Base-by-base conservation (phyloP, 176 grass and related monocot genomes). In the Oryza brachyantha region DNA sequence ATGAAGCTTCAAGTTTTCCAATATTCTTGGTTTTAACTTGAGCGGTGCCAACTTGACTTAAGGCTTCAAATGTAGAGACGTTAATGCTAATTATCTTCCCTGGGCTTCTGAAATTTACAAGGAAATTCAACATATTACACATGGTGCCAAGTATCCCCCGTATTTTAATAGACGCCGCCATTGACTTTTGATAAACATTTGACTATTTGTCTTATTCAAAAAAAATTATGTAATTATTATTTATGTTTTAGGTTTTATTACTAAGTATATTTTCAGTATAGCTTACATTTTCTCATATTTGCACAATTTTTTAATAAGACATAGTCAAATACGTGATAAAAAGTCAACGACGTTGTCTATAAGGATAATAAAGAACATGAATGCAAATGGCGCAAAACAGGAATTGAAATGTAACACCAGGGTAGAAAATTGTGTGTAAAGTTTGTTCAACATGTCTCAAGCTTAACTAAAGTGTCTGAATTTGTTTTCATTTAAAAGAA, bases 1-100 rank as follows among this genome's bases (percentile, higher is more conserved):
- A 97, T 7, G 85, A 97, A 81, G 94, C 89, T 86, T 97, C 91
- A 19, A 97, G 60, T 77, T 90, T 74, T 60, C 94, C 94, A 79
- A 66, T 86, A 75, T 97, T 97, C 84, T 87, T 94, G 36, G 66
- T 73, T 43, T 77, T 90, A 35, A 97, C 84, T 25, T 72, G 79
- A 40, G 95, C 89, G 29, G 38, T 87, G 55, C 89, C 95, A 87
- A 88, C 78, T 88, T 97, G 91, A 79, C 86, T 90, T 75, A 97
- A 84, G 48, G 85, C 89, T 91, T 97, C 89, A 88, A 94, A 94
- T 79, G 85, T 83, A 69, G 91, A 72, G 57, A 88, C 70, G 13
- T 80, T 86, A 55, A 94, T 77, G 82, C 16, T 76, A 38, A 83
- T 63, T 64, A 97, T 92, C 73, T 85, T 94, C 42, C 95, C 95